Evolutionary conservation across 768 basidiomycete genomes (phyloP), one percentile per base, ranked within the genome.

Genomic region (Pleurotus citrinopileatus): DNA sequence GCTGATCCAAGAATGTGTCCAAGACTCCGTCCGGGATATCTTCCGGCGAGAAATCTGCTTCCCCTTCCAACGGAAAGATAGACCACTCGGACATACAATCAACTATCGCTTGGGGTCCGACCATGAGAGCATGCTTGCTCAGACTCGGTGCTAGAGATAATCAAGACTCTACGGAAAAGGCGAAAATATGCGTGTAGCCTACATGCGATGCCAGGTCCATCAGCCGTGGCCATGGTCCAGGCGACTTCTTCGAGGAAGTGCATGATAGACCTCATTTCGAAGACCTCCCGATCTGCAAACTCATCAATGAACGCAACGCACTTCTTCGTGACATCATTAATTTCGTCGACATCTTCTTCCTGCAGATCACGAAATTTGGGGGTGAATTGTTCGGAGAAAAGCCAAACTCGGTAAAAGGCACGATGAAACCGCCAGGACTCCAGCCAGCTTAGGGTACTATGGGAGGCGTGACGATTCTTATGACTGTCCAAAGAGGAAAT

Each of bases 361-460:
- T 36, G 29, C 32, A 51, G 20, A 20, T 46, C 43, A 42, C 26
- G 13, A n/a, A 40, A 22, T 36, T 42, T 42, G 1, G 27, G 19
- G 13, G 53, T 25, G 40, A 61, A 59, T 13, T 53, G 19, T 3
- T 42, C 48, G 38, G 56, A 53, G 34, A 58, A 58, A 22, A 58
- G 57, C 57, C 62, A 59, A 37, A 61, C 53, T 8, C 60, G 57
- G 53, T 63, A 61, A 9, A 59, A 32, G 1, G 63, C 64, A n/a
- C 59, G 55, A n/a, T 55, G 59, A 29, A 67, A 67, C 28, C 59
- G 58, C 52, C 52, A 55, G 2, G 65, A 67, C 42, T 67, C 65
- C 12, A 45, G 40, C 1, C 58, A 22, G n/a, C 59, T 61, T 15
- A 67, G 58, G 9, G 34, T 37, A 55, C 59, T 65, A 1, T 43